Base-by-base conservation (phyloP, 2,329 filamentous ascomycete species). In the Colletotrichum simmondsii region DNA sequence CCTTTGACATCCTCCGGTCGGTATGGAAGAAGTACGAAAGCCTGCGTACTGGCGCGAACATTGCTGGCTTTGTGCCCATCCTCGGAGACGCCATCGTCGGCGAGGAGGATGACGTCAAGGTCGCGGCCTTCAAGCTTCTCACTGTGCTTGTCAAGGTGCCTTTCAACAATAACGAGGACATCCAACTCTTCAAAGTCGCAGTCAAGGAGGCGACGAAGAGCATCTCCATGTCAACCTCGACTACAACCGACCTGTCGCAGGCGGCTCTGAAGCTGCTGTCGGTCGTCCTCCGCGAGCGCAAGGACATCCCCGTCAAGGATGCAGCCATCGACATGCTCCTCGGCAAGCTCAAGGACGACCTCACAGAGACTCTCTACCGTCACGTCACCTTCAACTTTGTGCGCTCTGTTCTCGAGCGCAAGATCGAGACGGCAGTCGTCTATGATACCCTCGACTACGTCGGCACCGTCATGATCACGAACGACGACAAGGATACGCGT, bases 341-440 rank as follows among this genome's bases (percentile, higher is more conserved):
- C 4, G 91, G 92, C 74, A 93, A 94, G 72, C 86, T 98, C 64
- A 93, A 95, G 77, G 92, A 95, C 32, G 96, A 98, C 78, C 89
- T 99, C 60, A 97, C 97, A 35, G 95, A 98, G 80, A 95, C 96
- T 4, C 92, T 98, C 75, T 92, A 95, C 73, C 94, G 98, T 75
- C 95, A 97, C 76, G 91, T 98, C 54, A 97, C 95, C 0, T 99
- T 99, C 85, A 97, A 94, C 79, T 98, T 99, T 82, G 84, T 99
- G 71, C 93, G 95, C 54, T 93, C 95, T 1, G 92, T 98, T 30
- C 90, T 99, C 79, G 93, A 94, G 65, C 91, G 95, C 22, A 96
- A 93, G 80, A 88, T 98, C 56, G 90, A 98, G 78, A 95, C 97
- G 8, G 92, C 95, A 0, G 89, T 93, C 54, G 92, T 99, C 35